Conservation (phyloP, 2,329 filamentous ascomycete genomes). For the Fusarium beomiforme region DNA sequence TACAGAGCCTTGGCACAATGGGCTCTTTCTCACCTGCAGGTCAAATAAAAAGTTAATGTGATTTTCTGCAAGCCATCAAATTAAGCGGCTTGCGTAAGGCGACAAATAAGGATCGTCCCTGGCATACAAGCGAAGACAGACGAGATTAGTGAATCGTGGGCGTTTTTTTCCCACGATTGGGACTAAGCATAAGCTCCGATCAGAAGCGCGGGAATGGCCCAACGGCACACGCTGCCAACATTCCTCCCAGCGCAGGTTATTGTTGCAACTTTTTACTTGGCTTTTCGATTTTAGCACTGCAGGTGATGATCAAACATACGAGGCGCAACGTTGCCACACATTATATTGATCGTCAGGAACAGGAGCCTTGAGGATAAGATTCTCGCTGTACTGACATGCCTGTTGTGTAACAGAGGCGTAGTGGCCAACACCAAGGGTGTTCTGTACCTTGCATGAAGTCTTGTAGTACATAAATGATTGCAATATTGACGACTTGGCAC, state of each 20-base stretch:
- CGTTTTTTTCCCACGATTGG: conserved; percentile 3
- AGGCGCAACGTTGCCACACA: background rate
- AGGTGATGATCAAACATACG: background rate
- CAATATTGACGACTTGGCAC: conserved; percentile 7
- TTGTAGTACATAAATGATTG: background rate
- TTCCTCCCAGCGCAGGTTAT: conserved; percentile 3
- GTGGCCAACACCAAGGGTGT: background rate
- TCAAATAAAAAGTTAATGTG: background rate
- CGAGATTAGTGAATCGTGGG: conserved; percentile 13
- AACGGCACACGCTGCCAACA: conserved; percentile 11
- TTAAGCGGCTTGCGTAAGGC: conserved; percentile 11
- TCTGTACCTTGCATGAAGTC: conserved; percentile 7
- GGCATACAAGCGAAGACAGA: conserved; percentile 11
- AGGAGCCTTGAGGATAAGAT: background rate
- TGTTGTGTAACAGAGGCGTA: conserved; percentile 9
- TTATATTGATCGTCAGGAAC: conserved; percentile 28
- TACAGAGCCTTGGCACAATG: conserved; percentile 10
- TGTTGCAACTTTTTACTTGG: background rate
- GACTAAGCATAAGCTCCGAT: background rate
- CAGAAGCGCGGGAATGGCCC: conserved; percentile 18
- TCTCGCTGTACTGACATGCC: background rate
- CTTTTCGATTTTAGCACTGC: background rate
- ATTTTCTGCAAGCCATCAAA: conserved; percentile 18
- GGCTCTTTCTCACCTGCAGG: background rate
- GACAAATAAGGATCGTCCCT: conserved; percentile 8